These are phyloP conservation scores for Candida sp. DNA, from an alignment of 1,139 yeast species.

Conservation along the genomic window DNA sequence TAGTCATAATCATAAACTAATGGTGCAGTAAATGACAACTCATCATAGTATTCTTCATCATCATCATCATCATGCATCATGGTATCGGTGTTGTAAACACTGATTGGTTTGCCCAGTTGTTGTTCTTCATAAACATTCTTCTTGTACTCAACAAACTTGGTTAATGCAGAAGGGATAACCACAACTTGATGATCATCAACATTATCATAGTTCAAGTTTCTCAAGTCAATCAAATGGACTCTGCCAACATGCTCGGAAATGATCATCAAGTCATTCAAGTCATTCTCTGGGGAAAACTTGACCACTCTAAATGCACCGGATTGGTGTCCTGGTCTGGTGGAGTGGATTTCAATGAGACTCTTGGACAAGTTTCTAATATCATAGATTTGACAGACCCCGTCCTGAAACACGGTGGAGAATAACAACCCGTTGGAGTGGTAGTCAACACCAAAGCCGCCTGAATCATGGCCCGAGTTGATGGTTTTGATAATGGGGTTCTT, in stretches of 20 bases:
- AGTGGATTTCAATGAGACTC: slow-evolving; percentile 58
- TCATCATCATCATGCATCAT: slow-evolving; percentile 6
- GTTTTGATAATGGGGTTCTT: slow-evolving; percentile 24
- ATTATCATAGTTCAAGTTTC: slow-evolving; percentile 57
- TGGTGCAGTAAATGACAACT: slow-evolving; percentile 37
- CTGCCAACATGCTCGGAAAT: slow-evolving; percentile 87
- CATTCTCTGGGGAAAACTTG: slow-evolving; percentile 65
- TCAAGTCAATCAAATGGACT: slow-evolving; percentile 80
- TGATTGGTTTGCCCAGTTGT: slow-evolving; percentile 3
- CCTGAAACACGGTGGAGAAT: slow-evolving; percentile 85
- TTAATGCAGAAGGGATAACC: slow-evolving; percentile 51
- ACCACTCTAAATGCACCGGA: slow-evolving; percentile 69
- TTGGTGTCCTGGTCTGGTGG: slow-evolving; percentile 65
- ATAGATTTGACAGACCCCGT: slow-evolving; percentile 77
- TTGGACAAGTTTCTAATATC: slow-evolving; percentile 65
- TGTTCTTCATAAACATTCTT: slow-evolving; percentile 8
- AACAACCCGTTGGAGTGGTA: slow-evolving; percentile 73
- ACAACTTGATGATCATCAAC: slow-evolving; percentile 69
- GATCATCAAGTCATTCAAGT: slow-evolving; percentile 72
- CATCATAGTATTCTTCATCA: slow-evolving; percentile 9
- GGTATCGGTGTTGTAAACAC: not conserved
- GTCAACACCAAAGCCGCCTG: slow-evolving; percentile 90
- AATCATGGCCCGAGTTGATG: slow-evolving; percentile 65
- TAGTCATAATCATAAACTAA: slow-evolving; percentile 51
- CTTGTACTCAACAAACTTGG: slow-evolving; percentile 40